A percentile compares a stretch with the other conserved stretches of the same genome.
Evolutionary conservation across 2,329 filamentous ascomycete genomes (phyloP).

Genomic region (Rhynchosporium graminicola): DNA sequence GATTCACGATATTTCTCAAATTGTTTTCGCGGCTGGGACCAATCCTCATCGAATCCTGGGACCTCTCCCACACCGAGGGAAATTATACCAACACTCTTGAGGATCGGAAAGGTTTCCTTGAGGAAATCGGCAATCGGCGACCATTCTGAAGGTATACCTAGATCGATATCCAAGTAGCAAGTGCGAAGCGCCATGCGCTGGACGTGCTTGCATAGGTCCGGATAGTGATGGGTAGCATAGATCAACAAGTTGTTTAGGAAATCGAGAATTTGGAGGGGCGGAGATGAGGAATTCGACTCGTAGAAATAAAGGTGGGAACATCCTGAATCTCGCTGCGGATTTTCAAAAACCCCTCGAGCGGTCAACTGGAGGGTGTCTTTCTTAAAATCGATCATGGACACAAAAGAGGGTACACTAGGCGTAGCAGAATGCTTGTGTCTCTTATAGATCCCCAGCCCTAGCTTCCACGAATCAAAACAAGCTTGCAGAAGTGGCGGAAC

Average conservation of each 20-base stretch:
- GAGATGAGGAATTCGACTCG: not conserved
- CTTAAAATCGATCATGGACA: not conserved
- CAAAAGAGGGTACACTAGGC: not conserved
- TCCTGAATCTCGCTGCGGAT: not conserved
- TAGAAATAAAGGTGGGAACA: not conserved
- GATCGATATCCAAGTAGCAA: not conserved
- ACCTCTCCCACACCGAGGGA: too few species aligned
- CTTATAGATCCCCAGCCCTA: not conserved
- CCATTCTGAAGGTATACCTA: too few species aligned
- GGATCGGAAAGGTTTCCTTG: too few species aligned
- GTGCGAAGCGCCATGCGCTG: not conserved
- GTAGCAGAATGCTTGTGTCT: not conserved
- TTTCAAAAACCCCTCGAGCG: not conserved
- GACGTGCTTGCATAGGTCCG: not conserved
- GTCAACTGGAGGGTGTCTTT: constrained; percentile 5
- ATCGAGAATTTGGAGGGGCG: not conserved
- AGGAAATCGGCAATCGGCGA: too few species aligned
- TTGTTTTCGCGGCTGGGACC: too few species aligned
- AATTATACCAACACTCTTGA: too few species aligned
- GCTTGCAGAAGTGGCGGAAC: constrained; percentile 5
- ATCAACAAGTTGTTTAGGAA: not conserved
- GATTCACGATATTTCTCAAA: too few species aligned
- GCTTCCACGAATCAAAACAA: constrained; percentile 4
- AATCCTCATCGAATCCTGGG: too few species aligned
- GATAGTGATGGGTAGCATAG: not conserved